phyloP scores from a whole-genome alignment of 1,284 basidiomycete genomes.

The Violaceomyces palustris region DNA sequence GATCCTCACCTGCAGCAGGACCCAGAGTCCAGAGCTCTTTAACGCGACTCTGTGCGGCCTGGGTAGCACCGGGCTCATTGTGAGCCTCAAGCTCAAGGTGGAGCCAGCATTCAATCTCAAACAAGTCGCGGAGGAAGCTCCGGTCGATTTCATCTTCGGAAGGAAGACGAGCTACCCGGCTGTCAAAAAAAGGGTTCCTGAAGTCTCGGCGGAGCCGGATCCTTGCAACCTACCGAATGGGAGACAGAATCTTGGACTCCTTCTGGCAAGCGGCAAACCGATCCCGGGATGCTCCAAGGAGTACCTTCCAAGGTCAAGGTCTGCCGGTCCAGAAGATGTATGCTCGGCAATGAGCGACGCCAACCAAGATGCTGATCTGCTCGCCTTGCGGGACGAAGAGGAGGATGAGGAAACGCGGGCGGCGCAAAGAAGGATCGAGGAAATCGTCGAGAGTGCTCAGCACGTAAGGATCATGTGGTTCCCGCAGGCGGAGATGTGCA shows the following conservation, averaged over 20 bases:
- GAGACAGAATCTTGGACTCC: constrained; percentile 15
- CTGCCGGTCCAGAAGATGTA: constrained; percentile 10
- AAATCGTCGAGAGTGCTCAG: constrained; percentile 59
- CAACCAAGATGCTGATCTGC: constrained; percentile 10
- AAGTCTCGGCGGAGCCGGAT: constrained; percentile 3
- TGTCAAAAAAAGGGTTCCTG: constrained; percentile 1
- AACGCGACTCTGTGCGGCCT: constrained; percentile 86
- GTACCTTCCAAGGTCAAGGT: constrained; percentile 17
- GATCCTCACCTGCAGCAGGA: constrained; percentile 65
- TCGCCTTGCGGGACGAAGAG: constrained; percentile 14
- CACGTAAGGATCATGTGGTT: constrained; percentile 96
- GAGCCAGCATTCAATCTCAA: constrained; percentile 77
- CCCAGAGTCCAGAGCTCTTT: constrained; percentile 71
- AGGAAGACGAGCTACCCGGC: constrained; percentile 53
- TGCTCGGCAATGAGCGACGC: constrained; percentile 15
- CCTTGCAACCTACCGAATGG: no score
- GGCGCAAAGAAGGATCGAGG: constrained; percentile 58
- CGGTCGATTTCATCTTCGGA: constrained; percentile 60
- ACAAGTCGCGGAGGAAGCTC: constrained; percentile 67
- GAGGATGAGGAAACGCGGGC: constrained; percentile 47
- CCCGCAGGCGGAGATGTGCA: constrained; percentile 70
- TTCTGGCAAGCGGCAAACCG: constrained; percentile 32
- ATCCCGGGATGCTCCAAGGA: constrained; percentile 19
- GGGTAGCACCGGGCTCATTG: constrained; percentile 85
- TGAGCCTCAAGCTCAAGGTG: constrained; percentile 71